Conservation (phyloP, 371 early-diverging fungal genomes). For the Mortierella sp. region DNA sequence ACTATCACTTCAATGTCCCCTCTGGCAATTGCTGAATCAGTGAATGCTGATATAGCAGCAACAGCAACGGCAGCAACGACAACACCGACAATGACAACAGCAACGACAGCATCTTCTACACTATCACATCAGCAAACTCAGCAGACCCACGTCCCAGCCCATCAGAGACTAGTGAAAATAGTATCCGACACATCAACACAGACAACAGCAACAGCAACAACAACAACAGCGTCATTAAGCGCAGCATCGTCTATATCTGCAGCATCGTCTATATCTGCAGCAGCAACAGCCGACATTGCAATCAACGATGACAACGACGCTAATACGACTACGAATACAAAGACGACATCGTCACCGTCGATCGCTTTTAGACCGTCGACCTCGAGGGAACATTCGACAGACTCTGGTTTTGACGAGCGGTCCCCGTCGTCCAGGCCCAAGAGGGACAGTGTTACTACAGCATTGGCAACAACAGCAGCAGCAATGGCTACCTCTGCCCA, state of each 20-base stretch:
- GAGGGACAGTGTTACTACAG: background rate
- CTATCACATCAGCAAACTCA: background rate
- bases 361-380: background rate
- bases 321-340: background rate
- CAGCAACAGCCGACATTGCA: background rate
- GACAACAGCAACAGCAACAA: background rate
- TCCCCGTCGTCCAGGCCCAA: background rate
- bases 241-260: background rate
- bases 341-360: background rate
- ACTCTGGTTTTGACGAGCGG: constrained; percentile 26
- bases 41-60: background rate
- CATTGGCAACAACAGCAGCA: background rate
- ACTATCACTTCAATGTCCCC: constrained; percentile 4
- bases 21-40: background rate
- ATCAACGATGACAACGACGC: background rate
- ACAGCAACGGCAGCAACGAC: background rate
- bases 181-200: background rate
- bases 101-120: background rate
- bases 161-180: background rate
- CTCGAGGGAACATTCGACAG: constrained; percentile 15
- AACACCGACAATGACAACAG: no score
- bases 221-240: constrained; percentile 1
- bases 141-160: background rate
- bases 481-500: background rate
- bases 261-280: background rate